Percentiles rank a stretch among this genome's conserved stretches.
Evolutionary conservation across 1,139 yeast genomes (phyloP).

Genomic region (Debaryomycetaceae sp.): DNA sequence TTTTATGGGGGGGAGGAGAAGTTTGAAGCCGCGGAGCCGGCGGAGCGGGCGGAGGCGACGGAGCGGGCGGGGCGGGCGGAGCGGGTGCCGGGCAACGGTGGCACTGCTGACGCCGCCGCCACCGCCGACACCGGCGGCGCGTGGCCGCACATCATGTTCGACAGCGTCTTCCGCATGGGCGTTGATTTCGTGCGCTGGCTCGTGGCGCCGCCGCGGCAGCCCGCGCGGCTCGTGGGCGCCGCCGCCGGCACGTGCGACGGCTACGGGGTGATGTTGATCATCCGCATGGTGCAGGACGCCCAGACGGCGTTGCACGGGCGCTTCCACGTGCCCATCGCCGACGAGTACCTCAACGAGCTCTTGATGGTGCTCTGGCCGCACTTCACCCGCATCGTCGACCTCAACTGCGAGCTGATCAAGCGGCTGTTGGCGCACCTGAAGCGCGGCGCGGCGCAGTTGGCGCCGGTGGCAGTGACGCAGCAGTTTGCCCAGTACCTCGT

Average conservation of each 20-base stretch:
- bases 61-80: background rate
- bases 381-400: constrained; percentile 71
- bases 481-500: constrained; percentile 73
- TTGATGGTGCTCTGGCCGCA: constrained; percentile 78
- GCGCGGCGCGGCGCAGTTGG: constrained; percentile 37
- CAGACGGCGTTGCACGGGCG: constrained; percentile 58
- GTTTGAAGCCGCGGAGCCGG: constrained; percentile 11
- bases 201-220: constrained; percentile 21
- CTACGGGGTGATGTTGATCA: constrained; percentile 74
- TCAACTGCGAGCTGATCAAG: constrained; percentile 68
- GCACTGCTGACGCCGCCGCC: background rate
- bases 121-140: background rate
- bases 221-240: constrained; percentile 11
- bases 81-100: constrained; percentile 13
- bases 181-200: constrained; percentile 38
- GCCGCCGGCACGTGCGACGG: constrained; percentile 54
- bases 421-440: constrained; percentile 25
- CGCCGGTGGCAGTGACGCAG: constrained; percentile 62
- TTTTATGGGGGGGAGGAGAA: constrained; percentile 52
- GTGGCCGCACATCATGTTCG: constrained; percentile 39
- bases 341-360: constrained; percentile 67
- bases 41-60: background rate
- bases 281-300: constrained; percentile 63
- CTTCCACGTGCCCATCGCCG: constrained; percentile 69
- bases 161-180: constrained; percentile 44